Evolutionary conservation across 2,329 filamentous ascomycete species (phyloP).

Genomic region (Fusarium irregulare): DNA sequence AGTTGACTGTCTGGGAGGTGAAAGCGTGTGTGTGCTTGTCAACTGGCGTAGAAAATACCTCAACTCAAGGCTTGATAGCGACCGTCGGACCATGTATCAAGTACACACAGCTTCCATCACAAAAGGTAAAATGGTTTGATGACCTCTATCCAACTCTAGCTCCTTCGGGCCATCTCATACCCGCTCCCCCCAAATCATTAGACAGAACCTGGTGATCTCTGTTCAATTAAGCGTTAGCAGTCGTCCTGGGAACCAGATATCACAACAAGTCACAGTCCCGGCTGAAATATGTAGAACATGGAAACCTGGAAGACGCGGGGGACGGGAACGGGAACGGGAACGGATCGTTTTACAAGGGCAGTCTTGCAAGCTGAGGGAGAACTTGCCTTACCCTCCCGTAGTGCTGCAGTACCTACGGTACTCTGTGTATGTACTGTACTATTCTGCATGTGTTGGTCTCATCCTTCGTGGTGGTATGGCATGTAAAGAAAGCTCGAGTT

Average conservation of each 20-base stretch:
- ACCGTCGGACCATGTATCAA: conserved; percentile 5
- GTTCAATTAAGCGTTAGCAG: background rate
- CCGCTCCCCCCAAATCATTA: conserved; percentile 32
- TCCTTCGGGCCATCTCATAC: conserved; percentile 28
- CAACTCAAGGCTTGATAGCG: background rate
- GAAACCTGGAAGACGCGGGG: conserved; percentile 29
- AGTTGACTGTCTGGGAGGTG: background rate
- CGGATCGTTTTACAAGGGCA: conserved; percentile 5
- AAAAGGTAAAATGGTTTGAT: background rate
- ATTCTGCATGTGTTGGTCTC: conserved; percentile 7
- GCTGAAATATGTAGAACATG: conserved; percentile 4
- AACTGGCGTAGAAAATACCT: conserved; percentile 31
- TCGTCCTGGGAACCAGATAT: conserved; percentile 20
- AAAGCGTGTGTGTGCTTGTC: background rate
- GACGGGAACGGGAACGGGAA: conserved; percentile 22
- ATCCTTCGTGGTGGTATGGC: background rate
- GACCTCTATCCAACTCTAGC: conserved; percentile 5
- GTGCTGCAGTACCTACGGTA: background rate
- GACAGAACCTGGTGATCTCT: conserved; percentile 18
- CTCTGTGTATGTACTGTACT: background rate
- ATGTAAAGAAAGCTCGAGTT: conserved; percentile 1
- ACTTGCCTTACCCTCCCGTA: conserved; percentile 27
- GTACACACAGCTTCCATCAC: conserved; percentile 4
- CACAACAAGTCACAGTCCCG: conserved; percentile 8
- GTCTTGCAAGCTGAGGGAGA: conserved; percentile 19